Percentiles rank a stretch among this genome's conserved stretches.
phyloP scores from a whole-genome alignment of 805 yeast species.

The Clavispora fructus region DNA sequence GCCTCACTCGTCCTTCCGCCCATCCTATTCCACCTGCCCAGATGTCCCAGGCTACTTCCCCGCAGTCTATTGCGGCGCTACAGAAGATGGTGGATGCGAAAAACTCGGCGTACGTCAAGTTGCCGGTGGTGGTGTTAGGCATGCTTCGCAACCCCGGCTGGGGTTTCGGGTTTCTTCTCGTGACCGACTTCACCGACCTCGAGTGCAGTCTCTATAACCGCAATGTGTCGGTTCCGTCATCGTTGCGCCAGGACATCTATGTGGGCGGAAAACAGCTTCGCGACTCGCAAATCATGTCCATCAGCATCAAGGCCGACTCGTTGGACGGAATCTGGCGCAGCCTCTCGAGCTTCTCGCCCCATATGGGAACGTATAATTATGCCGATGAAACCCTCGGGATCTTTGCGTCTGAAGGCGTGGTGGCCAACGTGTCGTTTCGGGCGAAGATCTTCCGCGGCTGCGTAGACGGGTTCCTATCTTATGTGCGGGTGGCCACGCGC shows the following conservation, averaged over 20 bases:
- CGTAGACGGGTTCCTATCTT: slow-evolving; percentile 9
- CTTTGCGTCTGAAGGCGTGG: neutral
- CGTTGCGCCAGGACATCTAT: slow-evolving; percentile 3
- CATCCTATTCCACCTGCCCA: neutral
- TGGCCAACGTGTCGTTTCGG: neutral
- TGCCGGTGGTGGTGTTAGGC: slow-evolving; percentile 14
- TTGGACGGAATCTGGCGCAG: slow-evolving; percentile 3
- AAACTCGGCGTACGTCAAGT: neutral
- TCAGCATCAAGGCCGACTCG: slow-evolving; percentile 3
- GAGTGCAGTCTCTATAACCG: slow-evolving; percentile 1
- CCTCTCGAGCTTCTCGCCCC: slow-evolving; percentile 2
- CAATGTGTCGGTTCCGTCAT: slow-evolving; percentile 1
- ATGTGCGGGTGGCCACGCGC: slow-evolving; percentile 3
- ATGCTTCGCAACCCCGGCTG: slow-evolving; percentile 1
- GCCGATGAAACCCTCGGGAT: neutral
- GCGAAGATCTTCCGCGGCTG: slow-evolving; percentile 1
- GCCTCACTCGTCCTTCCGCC: no score
- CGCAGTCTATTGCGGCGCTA: neutral
- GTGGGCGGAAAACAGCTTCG: slow-evolving; percentile 3
- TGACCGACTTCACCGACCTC: slow-evolving; percentile 14
- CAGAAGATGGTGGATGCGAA: neutral
- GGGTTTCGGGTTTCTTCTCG: slow-evolving; percentile 9
- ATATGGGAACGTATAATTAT: neutral
- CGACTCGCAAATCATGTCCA: slow-evolving; percentile 5
- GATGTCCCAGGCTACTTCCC: neutral